phyloP scores from a whole-genome alignment of 495 filamentous ascomycete genomes.

The Aspergillus mulundensis region DNA sequence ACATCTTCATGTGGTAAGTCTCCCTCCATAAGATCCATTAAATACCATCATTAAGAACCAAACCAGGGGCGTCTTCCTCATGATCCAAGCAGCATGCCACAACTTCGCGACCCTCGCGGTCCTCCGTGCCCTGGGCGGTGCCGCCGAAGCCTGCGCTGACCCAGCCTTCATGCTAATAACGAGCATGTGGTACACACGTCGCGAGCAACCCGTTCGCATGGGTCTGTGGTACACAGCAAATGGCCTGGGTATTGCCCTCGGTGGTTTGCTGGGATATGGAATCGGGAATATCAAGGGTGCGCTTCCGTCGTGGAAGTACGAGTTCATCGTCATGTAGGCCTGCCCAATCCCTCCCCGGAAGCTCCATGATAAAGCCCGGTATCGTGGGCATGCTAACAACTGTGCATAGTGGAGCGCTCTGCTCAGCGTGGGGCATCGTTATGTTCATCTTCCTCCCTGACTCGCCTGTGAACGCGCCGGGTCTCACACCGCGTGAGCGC shows the following conservation, averaged over 20 bases:
- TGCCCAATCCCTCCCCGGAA: not conserved
- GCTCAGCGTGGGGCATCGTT: slow-evolving; percentile 53
- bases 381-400: not conserved
- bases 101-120: slow-evolving; percentile 51
- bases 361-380: too few species aligned
- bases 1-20: slow-evolving; percentile 55
- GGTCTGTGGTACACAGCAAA: slow-evolving; percentile 59
- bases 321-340: slow-evolving; percentile 46
- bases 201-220: slow-evolving; percentile 56
- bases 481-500: slow-evolving; percentile 53
- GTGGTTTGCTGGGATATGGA: slow-evolving; percentile 56
- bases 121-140: slow-evolving; percentile 48
- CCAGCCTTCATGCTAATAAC: slow-evolving; percentile 37
- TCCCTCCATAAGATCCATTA: too few species aligned
- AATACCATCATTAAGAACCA: not conserved
- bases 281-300: slow-evolving; percentile 52
- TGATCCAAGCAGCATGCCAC: slow-evolving; percentile 52
- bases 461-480: slow-evolving; percentile 57
- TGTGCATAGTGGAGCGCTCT: slow-evolving; percentile 44
- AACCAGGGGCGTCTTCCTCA: slow-evolving; percentile 49
- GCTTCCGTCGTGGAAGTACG: slow-evolving; percentile 55
- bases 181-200: slow-evolving; percentile 50
- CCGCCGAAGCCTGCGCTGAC: slow-evolving; percentile 52
- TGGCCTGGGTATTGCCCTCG: slow-evolving; percentile 54
- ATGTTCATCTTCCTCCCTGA: slow-evolving; percentile 59